Evolutionary conservation across 495 filamentous ascomycete genomes (phyloP).

Genomic region (Sphaerosporella brunnea): DNA sequence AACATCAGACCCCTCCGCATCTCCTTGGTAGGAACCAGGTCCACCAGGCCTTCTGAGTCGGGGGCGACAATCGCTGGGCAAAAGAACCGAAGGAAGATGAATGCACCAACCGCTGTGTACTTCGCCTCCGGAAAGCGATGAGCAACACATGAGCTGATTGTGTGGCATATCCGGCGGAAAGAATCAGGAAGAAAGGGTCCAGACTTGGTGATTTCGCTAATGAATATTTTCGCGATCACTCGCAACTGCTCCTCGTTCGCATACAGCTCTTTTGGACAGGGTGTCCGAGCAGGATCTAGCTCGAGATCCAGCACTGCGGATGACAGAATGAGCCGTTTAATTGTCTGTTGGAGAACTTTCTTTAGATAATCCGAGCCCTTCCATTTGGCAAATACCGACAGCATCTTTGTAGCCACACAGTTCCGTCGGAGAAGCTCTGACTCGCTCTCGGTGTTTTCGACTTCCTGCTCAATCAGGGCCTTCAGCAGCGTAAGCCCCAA

Average conservation of each 20-base stretch:
- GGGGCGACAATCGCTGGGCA: slow-evolving; percentile 52
- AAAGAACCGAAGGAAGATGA: slow-evolving; percentile 53
- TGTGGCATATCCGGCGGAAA: slow-evolving; percentile 47
- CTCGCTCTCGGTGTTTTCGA: slow-evolving; percentile 48
- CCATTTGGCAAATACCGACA: slow-evolving; percentile 50
- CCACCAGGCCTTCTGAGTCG: slow-evolving; percentile 44
- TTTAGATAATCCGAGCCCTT: slow-evolving; percentile 45
- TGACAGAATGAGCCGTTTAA: slow-evolving; percentile 41
- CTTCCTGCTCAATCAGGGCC: slow-evolving; percentile 45
- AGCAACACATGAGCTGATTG: slow-evolving; percentile 41
- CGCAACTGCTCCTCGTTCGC: slow-evolving; percentile 43
- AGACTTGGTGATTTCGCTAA: slow-evolving; percentile 46
- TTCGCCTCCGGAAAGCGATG: slow-evolving; percentile 47
- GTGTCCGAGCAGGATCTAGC: slow-evolving; percentile 41
- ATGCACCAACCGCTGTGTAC: slow-evolving; percentile 50
- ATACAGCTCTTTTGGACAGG: slow-evolving; percentile 36
- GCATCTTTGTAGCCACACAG: slow-evolving; percentile 50
- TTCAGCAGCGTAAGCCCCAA: slow-evolving; percentile 42
- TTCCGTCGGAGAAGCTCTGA: slow-evolving; percentile 44
- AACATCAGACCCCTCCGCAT: slow-evolving; percentile 47
- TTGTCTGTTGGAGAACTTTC: slow-evolving; percentile 43
- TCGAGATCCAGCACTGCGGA: slow-evolving; percentile 46
- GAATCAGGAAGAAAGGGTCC: slow-evolving; percentile 39
- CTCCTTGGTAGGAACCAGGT: slow-evolving; percentile 40
- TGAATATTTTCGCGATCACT: slow-evolving; percentile 45